A percentile compares a stretch with the other conserved stretches of the same genome.
phyloP scores from a whole-genome alignment of 1,284 basidiomycete species.

The Phellinidium pouzarii region DNA sequence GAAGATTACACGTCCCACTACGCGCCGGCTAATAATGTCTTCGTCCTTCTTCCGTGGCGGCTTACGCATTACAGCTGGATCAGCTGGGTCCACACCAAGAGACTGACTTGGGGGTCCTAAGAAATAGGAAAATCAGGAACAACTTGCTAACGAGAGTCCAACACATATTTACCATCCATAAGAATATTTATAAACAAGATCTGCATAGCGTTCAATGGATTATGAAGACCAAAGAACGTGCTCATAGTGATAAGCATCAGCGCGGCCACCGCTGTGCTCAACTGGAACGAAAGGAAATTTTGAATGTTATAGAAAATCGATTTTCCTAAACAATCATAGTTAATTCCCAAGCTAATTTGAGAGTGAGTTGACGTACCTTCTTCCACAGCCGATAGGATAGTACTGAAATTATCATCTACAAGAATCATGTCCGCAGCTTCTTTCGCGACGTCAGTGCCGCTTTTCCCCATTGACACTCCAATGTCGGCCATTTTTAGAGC shows the following conservation, averaged over 20 bases:
- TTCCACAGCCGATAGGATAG: conserved; percentile 90
- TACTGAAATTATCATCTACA: conserved; percentile 96
- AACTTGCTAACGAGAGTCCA: conserved; percentile 9
- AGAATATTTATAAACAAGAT: conserved; percentile 98
- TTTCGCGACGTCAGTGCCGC: conserved; percentile 96
- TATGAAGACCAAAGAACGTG: conserved; percentile 82
- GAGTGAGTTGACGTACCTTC: conserved; percentile 77
- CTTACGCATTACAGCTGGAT: conserved; percentile 82
- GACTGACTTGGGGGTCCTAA: conserved; percentile 91
- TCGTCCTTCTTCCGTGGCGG: conserved; percentile 88
- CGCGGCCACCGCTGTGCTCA: conserved; percentile 93
- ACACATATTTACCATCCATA: conserved; percentile 75
- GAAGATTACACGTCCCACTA: conserved; percentile 81
- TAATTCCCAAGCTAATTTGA: not conserved
- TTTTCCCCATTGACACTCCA: conserved; percentile 95
- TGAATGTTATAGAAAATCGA: conserved; percentile 99
- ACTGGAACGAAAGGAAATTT: conserved; percentile 95
- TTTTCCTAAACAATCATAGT: conserved; percentile 48
- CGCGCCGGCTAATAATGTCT: conserved; percentile 70
- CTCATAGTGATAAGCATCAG: conserved; percentile 91
- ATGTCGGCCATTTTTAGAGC: conserved; percentile 98
- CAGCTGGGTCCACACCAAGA: conserved; percentile 93
- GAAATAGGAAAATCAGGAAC: conserved; percentile 5
- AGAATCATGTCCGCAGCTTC: conserved; percentile 97
- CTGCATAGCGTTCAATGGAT: conserved; percentile 97